Base-by-base conservation (phyloP, 805 yeast genomes). In the Barnettozyma siamensis region DNA sequence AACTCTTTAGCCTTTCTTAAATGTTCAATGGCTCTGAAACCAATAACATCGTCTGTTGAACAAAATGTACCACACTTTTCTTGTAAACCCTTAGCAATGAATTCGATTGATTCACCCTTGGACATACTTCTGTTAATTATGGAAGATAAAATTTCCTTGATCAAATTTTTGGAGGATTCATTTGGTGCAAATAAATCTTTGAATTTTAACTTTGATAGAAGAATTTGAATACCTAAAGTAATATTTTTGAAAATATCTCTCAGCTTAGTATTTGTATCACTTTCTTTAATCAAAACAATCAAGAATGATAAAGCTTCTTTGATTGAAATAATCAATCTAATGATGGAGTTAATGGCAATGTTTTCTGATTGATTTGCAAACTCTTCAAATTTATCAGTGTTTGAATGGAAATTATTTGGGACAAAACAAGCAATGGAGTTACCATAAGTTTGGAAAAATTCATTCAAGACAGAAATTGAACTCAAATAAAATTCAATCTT, bases 1-100 rank as follows among this genome's bases (percentile, higher is more conserved):
- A 79, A 76, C 43, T 79, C 84, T 54, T 82, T 84, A 1, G 98
- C 97, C 53, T 83, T 80, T 43, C 91, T 84, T 53, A 93, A 69
- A 59, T 84, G 88, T 60, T 93, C 99, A 52, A 88, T 80, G 0
- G 97, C 98, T 62, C 91, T 84, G 70, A 89, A 93, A 12, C 93
- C 86, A 45, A 88, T 73, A 21, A 93, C 96, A 62, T 93, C 99
- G 50, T 84, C 87, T 13, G 95, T 78, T 0, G 97, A 87, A 57
- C 98, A 93, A 63, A 88, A 93, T 0, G 95, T 80, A 1, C 95
- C 95, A 68, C 99, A 93, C 45, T 91, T 80, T 41, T 87, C 94
- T 62, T 93, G 96, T 38, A 93, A 67, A 2, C 89, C 79, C 28
- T 81, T 79, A 1, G 97, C 95, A 38, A 91, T 86, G 43, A 83